Evolutionary conservation across 352 stramenopile species (phyloP).

Genomic region (Globisporangium irregulare): DNA sequence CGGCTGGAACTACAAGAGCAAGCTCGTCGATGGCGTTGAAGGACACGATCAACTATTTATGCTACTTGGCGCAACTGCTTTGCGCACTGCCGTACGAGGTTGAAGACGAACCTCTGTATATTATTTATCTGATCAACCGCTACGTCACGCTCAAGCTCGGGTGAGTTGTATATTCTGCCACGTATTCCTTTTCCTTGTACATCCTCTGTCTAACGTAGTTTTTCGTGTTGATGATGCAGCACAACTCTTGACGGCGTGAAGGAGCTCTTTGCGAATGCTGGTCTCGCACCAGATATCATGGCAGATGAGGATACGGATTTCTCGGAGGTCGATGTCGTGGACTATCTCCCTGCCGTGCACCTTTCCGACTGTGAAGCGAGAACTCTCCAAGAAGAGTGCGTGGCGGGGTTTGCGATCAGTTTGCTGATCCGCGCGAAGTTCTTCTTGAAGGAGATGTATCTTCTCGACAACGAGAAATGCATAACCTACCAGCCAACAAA

Average conservation of each 20-base stretch:
- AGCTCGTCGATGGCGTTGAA: neutral
- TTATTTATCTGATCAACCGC: constrained; percentile 88
- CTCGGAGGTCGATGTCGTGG: constrained; percentile 31
- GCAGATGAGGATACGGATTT: constrained; percentile 54
- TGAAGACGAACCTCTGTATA: constrained; percentile 79
- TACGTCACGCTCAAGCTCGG: constrained; percentile 74
- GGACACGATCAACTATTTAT: constrained; percentile 62
- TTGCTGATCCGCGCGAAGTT: constrained; percentile 76
- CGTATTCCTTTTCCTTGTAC: neutral
- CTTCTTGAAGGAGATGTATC: constrained; percentile 64
- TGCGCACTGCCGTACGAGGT: constrained; percentile 72
- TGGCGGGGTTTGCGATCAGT: constrained; percentile 53
- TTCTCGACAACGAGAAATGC: constrained; percentile 74
- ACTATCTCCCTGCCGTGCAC: constrained; percentile 23
- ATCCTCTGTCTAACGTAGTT: neutral
- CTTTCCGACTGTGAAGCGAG: constrained; percentile 14
- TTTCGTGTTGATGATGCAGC: constrained; percentile 23
- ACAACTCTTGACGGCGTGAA: constrained; percentile 51
- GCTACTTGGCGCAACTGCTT: constrained; percentile 69
- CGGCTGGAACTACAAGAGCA: constrained; percentile 8
- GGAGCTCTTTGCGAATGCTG: constrained; percentile 36
- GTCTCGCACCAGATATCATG: constrained; percentile 34
- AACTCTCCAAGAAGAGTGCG: constrained; percentile 22
- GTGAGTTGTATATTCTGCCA: constrained; percentile 32
- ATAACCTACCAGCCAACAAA: constrained; percentile 71